phyloP scores from a whole-genome alignment of 768 basidiomycete genomes.

The Auricularia auricula-judae region DNA sequence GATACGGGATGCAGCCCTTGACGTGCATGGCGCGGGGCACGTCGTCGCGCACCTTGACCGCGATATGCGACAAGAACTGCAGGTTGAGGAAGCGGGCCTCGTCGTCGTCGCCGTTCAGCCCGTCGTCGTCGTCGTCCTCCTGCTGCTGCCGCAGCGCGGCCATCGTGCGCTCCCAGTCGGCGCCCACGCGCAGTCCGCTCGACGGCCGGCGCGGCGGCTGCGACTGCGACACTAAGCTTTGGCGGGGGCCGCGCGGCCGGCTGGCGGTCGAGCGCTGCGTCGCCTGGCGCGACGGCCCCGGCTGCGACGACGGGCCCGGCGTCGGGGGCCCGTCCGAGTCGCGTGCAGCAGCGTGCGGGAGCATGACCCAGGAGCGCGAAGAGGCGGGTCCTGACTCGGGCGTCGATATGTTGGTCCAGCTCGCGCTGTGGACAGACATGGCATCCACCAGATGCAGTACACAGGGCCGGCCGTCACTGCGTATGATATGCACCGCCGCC shows the following conservation, averaged over 20 bases:
- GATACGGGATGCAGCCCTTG: constrained; percentile 88
- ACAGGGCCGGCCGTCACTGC: not conserved
- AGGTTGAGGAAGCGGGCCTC: constrained; percentile 79
- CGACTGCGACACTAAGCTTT: not conserved
- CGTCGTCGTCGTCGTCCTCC: constrained; percentile 40
- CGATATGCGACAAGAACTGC: constrained; percentile 77
- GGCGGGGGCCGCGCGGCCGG: not conserved
- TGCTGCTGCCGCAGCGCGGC: constrained; percentile 26
- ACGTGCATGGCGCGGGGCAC: constrained; percentile 80
- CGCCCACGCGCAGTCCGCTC: not conserved
- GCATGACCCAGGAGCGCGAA: not conserved
- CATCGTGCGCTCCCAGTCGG: constrained; percentile 16
- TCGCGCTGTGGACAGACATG: not conserved
- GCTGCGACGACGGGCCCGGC: not conserved
- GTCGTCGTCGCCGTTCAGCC: constrained; percentile 53
- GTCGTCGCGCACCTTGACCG: constrained; percentile 80
- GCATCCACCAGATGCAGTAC: not conserved
- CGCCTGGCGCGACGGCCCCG: not conserved
- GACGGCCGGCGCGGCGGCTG: not conserved
- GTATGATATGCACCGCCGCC: no score
- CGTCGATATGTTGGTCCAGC: not conserved
- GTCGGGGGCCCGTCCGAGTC: not conserved
- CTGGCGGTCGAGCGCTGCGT: not conserved
- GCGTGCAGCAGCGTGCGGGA: not conserved
- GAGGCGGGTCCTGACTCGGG: not conserved